These are phyloP conservation scores for Paracoccidioides lutzii DNA, from an alignment of 2,329 filamentous ascomycete genomes.

Conservation along the genomic window DNA sequence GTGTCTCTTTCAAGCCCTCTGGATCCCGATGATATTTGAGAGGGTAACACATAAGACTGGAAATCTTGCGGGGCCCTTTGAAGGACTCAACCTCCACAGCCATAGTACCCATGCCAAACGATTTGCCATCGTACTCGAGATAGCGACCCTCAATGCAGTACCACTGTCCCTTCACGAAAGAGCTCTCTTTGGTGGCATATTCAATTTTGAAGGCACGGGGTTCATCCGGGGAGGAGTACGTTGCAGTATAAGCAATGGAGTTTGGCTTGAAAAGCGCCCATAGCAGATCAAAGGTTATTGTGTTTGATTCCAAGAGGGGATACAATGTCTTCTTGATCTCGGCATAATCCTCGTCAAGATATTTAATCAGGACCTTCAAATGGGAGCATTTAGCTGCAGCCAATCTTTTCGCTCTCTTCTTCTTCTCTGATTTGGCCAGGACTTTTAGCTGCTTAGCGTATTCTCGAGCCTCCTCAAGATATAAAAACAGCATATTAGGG, in stretches of 20 bases:
- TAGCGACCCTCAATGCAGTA: slow-evolving; percentile 64
- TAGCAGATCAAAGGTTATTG: slow-evolving; percentile 77
- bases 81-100: slow-evolving; percentile 59
- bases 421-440: slow-evolving; percentile 46
- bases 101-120: slow-evolving; percentile 63
- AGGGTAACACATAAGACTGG: slow-evolving; percentile 62
- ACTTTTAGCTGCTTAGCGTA: slow-evolving; percentile 52
- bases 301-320: slow-evolving; percentile 64
- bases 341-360: slow-evolving; percentile 70
- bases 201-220: slow-evolving; percentile 75
- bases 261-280: slow-evolving; percentile 87
- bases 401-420: slow-evolving; percentile 28
- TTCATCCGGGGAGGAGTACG: slow-evolving; percentile 63
- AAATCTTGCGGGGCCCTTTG: slow-evolving; percentile 71
- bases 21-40: slow-evolving; percentile 68
- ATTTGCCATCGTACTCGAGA: slow-evolving; percentile 78
- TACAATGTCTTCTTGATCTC: slow-evolving; percentile 67
- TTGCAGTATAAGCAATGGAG: slow-evolving; percentile 62
- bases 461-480: slow-evolving; percentile 62
- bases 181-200: slow-evolving; percentile 55
- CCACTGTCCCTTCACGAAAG: slow-evolving; percentile 58
- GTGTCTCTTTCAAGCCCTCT: slow-evolving; percentile 46
- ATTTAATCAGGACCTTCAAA: slow-evolving; percentile 59
- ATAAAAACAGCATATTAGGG: slow-evolving; percentile 59
- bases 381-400: slow-evolving; percentile 30